A percentile compares a stretch with the other conserved stretches of the same genome.
These are phyloP conservation scores for Globisporangium acanthophoron DNA, from an alignment of 352 stramenopile genomes.

Conservation along the genomic window DNA sequence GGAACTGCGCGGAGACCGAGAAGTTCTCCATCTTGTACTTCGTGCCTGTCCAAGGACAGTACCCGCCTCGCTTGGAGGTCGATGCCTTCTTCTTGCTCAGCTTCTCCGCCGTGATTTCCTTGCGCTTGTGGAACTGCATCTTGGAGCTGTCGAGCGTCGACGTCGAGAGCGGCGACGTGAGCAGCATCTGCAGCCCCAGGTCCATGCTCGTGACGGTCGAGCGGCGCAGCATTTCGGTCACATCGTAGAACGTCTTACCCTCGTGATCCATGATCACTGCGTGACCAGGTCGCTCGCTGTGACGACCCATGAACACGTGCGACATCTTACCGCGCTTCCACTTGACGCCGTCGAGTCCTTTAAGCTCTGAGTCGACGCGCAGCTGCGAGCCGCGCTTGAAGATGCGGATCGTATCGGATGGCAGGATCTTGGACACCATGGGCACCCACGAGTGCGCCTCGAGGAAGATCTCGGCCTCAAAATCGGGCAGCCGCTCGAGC, in stretches of 20 bases:
- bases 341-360: constrained; percentile 69
- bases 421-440: constrained; percentile 70
- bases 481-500: constrained; percentile 66
- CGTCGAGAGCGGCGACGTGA: constrained; percentile 65
- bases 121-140: constrained; percentile 57
- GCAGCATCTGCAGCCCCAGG: constrained; percentile 59
- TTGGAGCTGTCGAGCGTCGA: constrained; percentile 49
- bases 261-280: constrained; percentile 64
- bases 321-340: constrained; percentile 72
- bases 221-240: constrained; percentile 42
- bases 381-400: constrained; percentile 66
- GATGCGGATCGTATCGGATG: constrained; percentile 67
- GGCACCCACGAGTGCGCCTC: constrained; percentile 80
- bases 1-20: constrained; percentile 46
- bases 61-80: constrained; percentile 11
- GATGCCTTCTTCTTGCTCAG: constrained; percentile 13
- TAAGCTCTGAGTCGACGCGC: constrained; percentile 64
- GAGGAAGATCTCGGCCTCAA: constrained; percentile 76
- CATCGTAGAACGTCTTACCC: constrained; percentile 52
- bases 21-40: constrained; percentile 80
- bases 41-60: constrained; percentile 54
- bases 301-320: constrained; percentile 55
- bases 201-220: constrained; percentile 67
- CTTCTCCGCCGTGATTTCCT: constrained; percentile 31
- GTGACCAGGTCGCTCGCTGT: constrained; percentile 23